A percentile compares a stretch with the other conserved stretches of the same genome.
Evolutionary conservation across 73 alveolate genomes (phyloP).

Genomic region (Tetrahymena thermophila): DNA sequence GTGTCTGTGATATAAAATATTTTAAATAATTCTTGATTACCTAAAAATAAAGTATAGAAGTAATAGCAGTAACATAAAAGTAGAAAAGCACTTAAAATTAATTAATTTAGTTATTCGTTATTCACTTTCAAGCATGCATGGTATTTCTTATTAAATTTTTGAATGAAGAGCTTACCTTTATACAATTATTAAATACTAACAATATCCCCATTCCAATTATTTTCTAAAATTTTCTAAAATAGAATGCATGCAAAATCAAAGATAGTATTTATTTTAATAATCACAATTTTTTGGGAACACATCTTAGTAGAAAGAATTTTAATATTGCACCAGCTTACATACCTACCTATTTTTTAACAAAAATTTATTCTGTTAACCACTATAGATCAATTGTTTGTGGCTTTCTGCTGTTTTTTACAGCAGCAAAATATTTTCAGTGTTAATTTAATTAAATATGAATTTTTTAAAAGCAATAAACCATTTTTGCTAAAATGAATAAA

Average conservation of each 20-base stretch:
- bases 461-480: not conserved
- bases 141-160: not conserved
- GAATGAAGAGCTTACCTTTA: not conserved
- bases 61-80: not conserved
- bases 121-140: not conserved
- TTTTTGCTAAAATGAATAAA: not conserved
- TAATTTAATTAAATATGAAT: not conserved
- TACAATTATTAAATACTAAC: not conserved
- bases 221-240: not conserved
- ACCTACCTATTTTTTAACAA: not conserved
- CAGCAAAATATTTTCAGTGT: not conserved
- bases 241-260: not conserved
- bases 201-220: not conserved
- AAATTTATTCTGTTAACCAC: not conserved
- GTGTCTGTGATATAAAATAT: not conserved
- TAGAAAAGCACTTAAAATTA: not conserved
- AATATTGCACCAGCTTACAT: not conserved
- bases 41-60: not conserved
- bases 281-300: not conserved
- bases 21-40: not conserved
- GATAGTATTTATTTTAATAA: not conserved
- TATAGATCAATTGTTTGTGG: not conserved
- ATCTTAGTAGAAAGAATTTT: not conserved
- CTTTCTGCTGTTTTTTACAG: not conserved
- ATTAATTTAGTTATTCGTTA: not conserved